A percentile compares a stretch with the other conserved stretches of the same genome.
These are phyloP conservation scores for Acanthamoeba healyi DNA, from an alignment of 208 protist genomes.

Conservation along the genomic window DNA sequence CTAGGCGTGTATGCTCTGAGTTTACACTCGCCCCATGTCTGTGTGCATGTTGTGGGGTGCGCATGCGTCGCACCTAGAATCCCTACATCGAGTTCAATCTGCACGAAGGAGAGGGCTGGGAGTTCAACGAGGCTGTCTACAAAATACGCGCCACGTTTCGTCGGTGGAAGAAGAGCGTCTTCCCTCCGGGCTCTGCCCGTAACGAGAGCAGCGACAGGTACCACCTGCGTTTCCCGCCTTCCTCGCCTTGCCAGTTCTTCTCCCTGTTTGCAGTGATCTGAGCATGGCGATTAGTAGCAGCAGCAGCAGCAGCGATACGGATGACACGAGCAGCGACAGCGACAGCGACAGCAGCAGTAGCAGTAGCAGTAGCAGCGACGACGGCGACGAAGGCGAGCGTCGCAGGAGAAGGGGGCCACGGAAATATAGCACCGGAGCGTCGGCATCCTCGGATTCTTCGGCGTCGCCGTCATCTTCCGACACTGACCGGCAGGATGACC, in stretches of 20 bases:
- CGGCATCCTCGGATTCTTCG: neutral
- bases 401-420: neutral
- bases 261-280: too few species aligned
- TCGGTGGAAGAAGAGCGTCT: constrained; percentile 40
- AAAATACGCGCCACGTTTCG: constrained; percentile 32
- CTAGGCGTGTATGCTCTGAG: too few species aligned
- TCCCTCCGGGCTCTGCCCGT: neutral
- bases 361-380: neutral
- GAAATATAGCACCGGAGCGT: neutral
- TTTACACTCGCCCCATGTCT: too few species aligned
- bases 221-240: too few species aligned
- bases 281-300: constrained; percentile 26
- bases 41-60: too few species aligned
- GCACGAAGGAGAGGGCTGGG: constrained; percentile 53
- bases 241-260: too few species aligned
- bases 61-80: neutral
- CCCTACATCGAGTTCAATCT: constrained; percentile 67
- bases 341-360: neutral
- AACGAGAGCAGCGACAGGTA: neutral
- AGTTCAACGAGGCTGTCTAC: constrained; percentile 62
- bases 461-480: neutral
- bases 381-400: neutral
- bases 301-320: constrained; percentile 15
- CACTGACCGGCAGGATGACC: neutral
- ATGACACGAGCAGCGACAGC: neutral